Percentiles rank a stretch among this genome's conserved stretches.
Evolutionary conservation across 2,329 filamentous ascomycete genomes (phyloP).

Genomic region (Chaetothyriales sp.): DNA sequence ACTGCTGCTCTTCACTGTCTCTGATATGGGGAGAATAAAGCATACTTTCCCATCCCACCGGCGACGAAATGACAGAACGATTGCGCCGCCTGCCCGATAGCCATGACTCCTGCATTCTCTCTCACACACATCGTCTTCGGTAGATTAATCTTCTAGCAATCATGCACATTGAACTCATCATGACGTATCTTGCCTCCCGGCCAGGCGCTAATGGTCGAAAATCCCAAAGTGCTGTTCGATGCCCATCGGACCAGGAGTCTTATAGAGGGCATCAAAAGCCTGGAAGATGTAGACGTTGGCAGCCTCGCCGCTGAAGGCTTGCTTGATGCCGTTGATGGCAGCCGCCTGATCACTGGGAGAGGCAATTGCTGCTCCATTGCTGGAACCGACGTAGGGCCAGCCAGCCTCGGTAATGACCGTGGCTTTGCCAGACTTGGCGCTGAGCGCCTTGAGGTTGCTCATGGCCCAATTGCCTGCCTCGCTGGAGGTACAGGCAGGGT

Average conservation of each 20-base stretch:
- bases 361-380: conserved; percentile 57
- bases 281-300: conserved; percentile 57
- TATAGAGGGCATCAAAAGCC: conserved; percentile 71
- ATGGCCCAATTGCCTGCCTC: conserved; percentile 55
- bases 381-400: conserved; percentile 58
- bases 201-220: conserved; percentile 2
- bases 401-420: conserved; percentile 70
- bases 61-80: too few species aligned
- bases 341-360: conserved; percentile 50
- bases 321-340: conserved; percentile 53
- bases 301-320: conserved; percentile 39
- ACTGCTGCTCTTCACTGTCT: not conserved
- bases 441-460: conserved; percentile 38
- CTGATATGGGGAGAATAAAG: not conserved
- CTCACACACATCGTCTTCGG: not conserved
- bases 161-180: not conserved
- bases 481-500: conserved; percentile 45
- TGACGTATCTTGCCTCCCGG: not conserved
- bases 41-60: not conserved
- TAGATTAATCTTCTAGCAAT: not conserved
- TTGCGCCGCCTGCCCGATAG: not conserved
- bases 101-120: not conserved
- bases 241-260: conserved; percentile 52
- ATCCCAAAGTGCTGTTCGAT: conserved; percentile 66
- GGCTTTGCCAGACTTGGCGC: conserved; percentile 40